Evolutionary conservation across 306 rosid genomes (phyloP).

Genomic region (Citrullus amarus): DNA sequence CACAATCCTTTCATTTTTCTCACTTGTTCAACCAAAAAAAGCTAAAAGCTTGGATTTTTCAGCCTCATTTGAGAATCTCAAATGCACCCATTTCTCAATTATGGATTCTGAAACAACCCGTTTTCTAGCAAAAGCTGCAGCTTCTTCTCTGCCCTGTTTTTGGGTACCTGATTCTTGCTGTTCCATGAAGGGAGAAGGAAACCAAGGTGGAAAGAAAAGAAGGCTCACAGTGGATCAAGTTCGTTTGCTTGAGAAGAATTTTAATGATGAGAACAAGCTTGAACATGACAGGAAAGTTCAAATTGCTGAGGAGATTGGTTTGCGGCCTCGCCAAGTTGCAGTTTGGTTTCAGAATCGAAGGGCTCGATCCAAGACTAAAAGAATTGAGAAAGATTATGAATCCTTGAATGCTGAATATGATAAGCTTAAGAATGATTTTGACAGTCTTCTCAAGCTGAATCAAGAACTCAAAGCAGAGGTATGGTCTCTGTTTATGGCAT

Average conservation of each 20-base stretch:
- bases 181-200: conserved; percentile 39
- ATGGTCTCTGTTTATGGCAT: neutral
- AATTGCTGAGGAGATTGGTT: conserved; percentile 73
- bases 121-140: conserved; percentile 9
- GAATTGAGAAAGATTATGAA: conserved; percentile 59
- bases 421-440: conserved; percentile 48
- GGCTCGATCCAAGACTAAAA: conserved; percentile 71
- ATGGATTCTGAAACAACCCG: conserved; percentile 13
- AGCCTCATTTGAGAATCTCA: conserved; percentile 2
- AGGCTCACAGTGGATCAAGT: conserved; percentile 66
- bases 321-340: conserved; percentile 92
- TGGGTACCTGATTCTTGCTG: conserved; percentile 46
- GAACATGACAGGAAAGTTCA: conserved; percentile 77
- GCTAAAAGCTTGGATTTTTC: neutral
- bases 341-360: conserved; percentile 92
- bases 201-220: conserved; percentile 57
- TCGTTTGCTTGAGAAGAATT: conserved; percentile 59
- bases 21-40: neutral
- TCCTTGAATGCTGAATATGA: conserved; percentile 47
- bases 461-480: conserved; percentile 54
- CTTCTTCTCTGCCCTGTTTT: conserved; percentile 34
- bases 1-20: neutral
- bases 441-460: conserved; percentile 43
- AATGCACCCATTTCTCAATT: neutral
- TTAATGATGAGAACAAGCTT: conserved; percentile 71